A percentile compares a stretch with the other conserved stretches of the same genome.
Conservation (phyloP, 2,329 filamentous ascomycete species). For the Coniochaeta pulveracea region DNA sequence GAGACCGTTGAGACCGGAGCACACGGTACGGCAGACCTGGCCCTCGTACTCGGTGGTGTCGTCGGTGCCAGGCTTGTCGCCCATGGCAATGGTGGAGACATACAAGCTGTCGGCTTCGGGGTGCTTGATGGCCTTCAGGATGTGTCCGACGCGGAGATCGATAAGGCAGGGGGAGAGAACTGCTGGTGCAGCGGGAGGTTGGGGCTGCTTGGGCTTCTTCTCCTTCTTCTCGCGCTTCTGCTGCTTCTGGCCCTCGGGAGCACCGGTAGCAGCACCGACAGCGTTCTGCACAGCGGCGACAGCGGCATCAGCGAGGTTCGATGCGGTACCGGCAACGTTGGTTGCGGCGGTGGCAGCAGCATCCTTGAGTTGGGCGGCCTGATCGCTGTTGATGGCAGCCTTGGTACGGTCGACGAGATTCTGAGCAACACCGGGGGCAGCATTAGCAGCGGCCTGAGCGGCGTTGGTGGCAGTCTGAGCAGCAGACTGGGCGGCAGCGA, state of each 20-base stretch:
- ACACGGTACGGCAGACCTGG: constrained; percentile 86
- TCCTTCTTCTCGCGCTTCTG: constrained; percentile 94
- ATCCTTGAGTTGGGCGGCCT: constrained; percentile 33
- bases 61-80: constrained; percentile 73
- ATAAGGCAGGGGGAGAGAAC: constrained; percentile 77
- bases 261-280: constrained; percentile 20
- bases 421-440: constrained; percentile 28
- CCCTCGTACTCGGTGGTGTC: constrained; percentile 89
- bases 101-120: constrained; percentile 94
- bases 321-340: constrained; percentile 16
- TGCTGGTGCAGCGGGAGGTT: constrained; percentile 61
- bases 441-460: constrained; percentile 27
- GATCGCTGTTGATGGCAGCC: constrained; percentile 39
- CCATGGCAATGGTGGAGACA: constrained; percentile 91
- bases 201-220: constrained; percentile 66
- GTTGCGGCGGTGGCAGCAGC: constrained; percentile 32
- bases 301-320: constrained; percentile 13
- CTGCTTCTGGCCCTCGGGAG: constrained; percentile 49
- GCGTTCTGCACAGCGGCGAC: constrained; percentile 15
- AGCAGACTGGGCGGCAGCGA: constrained; percentile 36
- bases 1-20: constrained; percentile 90
- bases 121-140: constrained; percentile 90
- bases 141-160: constrained; percentile 92
- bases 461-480: too few relatives aligned
- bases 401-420: constrained; percentile 50